Percentiles rank a stretch among this genome's conserved stretches.
Evolutionary conservation across 495 filamentous ascomycete genomes (phyloP).

Genomic region (Tirmania nivea): DNA sequence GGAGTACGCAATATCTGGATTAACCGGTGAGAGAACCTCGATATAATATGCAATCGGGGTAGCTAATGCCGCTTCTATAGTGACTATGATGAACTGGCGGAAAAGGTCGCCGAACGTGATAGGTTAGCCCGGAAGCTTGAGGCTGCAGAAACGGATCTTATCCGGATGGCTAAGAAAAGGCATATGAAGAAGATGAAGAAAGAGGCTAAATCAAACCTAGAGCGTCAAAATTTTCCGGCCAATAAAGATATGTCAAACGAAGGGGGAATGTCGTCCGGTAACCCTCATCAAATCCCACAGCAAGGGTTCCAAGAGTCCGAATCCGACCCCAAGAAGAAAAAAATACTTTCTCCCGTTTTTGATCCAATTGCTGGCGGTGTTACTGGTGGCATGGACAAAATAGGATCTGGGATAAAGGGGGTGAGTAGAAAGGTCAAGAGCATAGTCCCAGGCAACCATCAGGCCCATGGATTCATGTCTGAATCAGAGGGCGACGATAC

Average conservation of each 20-base stretch:
- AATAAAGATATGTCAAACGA: constrained; percentile 4
- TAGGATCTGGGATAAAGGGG: neutral
- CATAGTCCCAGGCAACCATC: neutral
- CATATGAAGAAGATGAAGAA: constrained; percentile 43
- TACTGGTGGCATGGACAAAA: neutral
- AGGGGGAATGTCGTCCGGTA: constrained; percentile 59
- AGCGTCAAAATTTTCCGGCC: constrained; percentile 1
- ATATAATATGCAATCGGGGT: neutral
- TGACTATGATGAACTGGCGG: constrained; percentile 65
- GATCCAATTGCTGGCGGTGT: constrained; percentile 1
- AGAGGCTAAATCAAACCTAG: constrained; percentile 35
- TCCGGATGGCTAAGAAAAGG: constrained; percentile 53
- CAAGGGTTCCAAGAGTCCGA: constrained; percentile 1
- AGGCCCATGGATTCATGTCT: neutral
- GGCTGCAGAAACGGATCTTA: constrained; percentile 61
- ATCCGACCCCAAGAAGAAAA: constrained; percentile 23
- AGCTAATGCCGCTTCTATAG: constrained; percentile 2
- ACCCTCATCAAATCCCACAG: constrained; percentile 45
- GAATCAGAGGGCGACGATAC: neutral
- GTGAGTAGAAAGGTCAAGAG: neutral
- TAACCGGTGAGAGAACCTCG: constrained; percentile 33
- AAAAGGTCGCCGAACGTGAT: constrained; percentile 64
- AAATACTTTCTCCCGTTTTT: constrained; percentile 5
- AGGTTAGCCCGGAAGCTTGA: constrained; percentile 53
- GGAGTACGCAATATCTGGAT: constrained; percentile 94